phyloP scores from a whole-genome alignment of 2,329 filamentous ascomycete genomes.

The Fusarium sp. region DNA sequence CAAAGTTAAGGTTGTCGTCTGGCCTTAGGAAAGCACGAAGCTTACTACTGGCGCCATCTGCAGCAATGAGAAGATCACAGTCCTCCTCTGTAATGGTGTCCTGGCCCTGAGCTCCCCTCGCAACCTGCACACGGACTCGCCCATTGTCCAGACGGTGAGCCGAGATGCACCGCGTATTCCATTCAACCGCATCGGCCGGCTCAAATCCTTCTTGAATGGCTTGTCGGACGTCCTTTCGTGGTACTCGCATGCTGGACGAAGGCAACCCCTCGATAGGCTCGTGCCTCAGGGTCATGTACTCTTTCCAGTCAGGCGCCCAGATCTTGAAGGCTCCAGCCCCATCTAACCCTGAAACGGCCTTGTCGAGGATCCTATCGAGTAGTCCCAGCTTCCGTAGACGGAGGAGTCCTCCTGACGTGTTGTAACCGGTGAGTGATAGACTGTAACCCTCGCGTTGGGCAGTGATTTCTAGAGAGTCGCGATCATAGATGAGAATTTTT shows the following conservation, averaged over 20 bases:
- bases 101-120: background rate
- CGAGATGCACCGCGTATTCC: constrained; percentile 45
- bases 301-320: constrained; percentile 55
- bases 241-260: constrained; percentile 52
- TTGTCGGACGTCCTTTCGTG: constrained; percentile 51
- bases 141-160: constrained; percentile 38
- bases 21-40: constrained; percentile 55
- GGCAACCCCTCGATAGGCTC: constrained; percentile 51
- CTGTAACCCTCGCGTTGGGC: constrained; percentile 54
- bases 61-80: constrained; percentile 59
- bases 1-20: constrained; percentile 53
- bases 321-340: constrained; percentile 53
- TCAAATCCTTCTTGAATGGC: constrained; percentile 47
- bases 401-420: constrained; percentile 51
- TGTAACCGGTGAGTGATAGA: constrained; percentile 54
- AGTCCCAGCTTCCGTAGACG: constrained; percentile 55
- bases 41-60: constrained; percentile 59
- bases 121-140: constrained; percentile 39
- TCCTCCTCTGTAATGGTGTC: constrained; percentile 26
- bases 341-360: constrained; percentile 48
- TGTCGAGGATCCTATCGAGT: constrained; percentile 49
- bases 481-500: constrained; percentile 56
- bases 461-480: constrained; percentile 50
- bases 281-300: constrained; percentile 48
- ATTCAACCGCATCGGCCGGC: constrained; percentile 39